Base-by-base conservation (phyloP, 306 rosid species). In the Fragaria vesca region DNA sequence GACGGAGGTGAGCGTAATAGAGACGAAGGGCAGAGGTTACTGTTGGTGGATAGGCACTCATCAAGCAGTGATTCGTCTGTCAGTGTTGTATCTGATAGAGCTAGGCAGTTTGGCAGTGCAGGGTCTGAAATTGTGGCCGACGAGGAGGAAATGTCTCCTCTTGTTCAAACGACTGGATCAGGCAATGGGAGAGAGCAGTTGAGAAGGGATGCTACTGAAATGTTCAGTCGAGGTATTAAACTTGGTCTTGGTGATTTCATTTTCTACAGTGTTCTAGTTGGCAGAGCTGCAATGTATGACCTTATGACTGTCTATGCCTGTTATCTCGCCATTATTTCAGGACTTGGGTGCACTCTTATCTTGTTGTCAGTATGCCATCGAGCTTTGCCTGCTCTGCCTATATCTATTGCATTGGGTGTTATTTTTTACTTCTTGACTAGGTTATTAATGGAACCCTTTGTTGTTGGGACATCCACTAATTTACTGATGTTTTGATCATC, bases 231-330 rank as follows among this genome's bases (percentile, higher is more conserved):
- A 77, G 97, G 98, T 60, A 90, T 94, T 72, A 94, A 89, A 81
- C 98, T 94, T 76, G 97, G 98, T 12, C 95, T 94, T 74, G 97
- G 98, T 71, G 95, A 94, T 79, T 90, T 94, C 66, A 92, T 92
- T 68, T 94, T 94, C 93, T 94, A 94, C 83, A 90, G 97, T 85
- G 98, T 94, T 46, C 97, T 92, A 65, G 98, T 94, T 50, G 95
- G 97, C 52, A 90, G 98, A 83, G 97, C 98, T 82, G 97, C 98
- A 61, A 94, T 92, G 97, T 90, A 90, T 87, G 98, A 94, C 81
- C 96, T 94, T 24, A 94, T 92, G 98, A 94, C 97, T 2, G 97
- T 92, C 8, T 92, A 94, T 79, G 98, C 97, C 75, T 94, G 97
- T 86, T 94, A 94, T 84, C 96, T 94, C 77, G 98, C 97, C 40